These are phyloP conservation scores for Salvia hispanica DNA, from an alignment of 257 asterid species.

Conservation along the genomic window DNA sequence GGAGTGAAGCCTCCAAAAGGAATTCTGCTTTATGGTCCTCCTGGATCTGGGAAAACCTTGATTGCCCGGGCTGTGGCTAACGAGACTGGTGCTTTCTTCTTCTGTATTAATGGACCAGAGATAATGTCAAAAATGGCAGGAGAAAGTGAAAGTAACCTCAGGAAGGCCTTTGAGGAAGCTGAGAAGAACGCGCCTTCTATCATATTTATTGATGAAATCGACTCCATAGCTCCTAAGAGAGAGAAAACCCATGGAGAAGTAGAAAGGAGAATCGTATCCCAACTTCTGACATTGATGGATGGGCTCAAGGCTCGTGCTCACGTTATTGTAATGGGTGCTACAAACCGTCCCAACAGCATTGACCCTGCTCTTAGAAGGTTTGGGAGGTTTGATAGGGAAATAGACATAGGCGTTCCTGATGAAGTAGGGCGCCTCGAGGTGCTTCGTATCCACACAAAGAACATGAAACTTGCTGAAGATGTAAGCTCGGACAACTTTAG, in stretches of 20 bases:
- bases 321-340: constrained; percentile 60
- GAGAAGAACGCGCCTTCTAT: constrained; percentile 62
- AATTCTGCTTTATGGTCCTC: constrained; percentile 59
- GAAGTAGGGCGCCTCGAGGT: constrained; percentile 69
- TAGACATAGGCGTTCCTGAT: constrained; percentile 62
- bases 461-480: constrained; percentile 70
- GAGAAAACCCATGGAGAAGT: constrained; percentile 65
- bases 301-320: constrained; percentile 64
- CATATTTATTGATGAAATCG: constrained; percentile 55
- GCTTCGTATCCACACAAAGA: constrained; percentile 63
- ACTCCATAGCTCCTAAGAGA: constrained; percentile 66
- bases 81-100: constrained; percentile 67
- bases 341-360: constrained; percentile 61
- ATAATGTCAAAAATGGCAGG: constrained; percentile 63
- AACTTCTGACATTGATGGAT: constrained; percentile 59
- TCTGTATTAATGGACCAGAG: constrained; percentile 59
- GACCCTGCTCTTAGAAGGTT: constrained; percentile 65
- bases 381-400: constrained; percentile 63
- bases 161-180: constrained; percentile 67
- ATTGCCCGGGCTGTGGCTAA: constrained; percentile 64
- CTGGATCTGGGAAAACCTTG: constrained; percentile 61
- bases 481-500: constrained; percentile 25
- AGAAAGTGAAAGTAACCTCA: constrained; percentile 60
- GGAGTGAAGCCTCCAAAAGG: constrained; percentile 69
- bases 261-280: constrained; percentile 64